Evolutionary conservation across 208 protist genomes (phyloP).

Genomic region (Strigomonas culicis): DNA sequence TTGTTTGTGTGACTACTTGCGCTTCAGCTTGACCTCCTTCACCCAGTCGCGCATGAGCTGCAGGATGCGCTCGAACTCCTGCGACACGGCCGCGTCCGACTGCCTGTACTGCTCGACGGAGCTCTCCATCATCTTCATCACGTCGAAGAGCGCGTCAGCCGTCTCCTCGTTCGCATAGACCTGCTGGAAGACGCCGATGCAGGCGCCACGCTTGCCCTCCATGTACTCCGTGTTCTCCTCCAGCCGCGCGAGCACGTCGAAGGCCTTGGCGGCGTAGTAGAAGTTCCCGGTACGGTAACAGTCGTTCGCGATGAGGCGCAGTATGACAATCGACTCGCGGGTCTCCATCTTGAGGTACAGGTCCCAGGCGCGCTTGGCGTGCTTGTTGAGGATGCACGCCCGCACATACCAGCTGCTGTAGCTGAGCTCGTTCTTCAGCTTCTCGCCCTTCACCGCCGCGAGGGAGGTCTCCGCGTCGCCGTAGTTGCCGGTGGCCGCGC

Average conservation of each 20-base stretch:
- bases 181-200: constrained; percentile 95
- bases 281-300: constrained; percentile 95
- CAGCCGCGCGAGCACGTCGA: constrained; percentile 96
- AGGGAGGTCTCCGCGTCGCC: constrained; percentile 89
- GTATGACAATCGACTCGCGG: constrained; percentile 91
- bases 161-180: constrained; percentile 90
- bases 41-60: constrained; percentile 94
- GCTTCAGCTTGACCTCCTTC: constrained; percentile 86
- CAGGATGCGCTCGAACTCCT: constrained; percentile 85
- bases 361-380: constrained; percentile 95
- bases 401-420: constrained; percentile 94
- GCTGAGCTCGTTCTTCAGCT: constrained; percentile 90
- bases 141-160: constrained; percentile 85
- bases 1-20: constrained; percentile 19
- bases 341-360: constrained; percentile 97
- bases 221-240: constrained; percentile 94
- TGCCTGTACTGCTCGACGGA: constrained; percentile 66
- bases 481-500: constrained; percentile 80
- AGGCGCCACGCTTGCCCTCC: constrained; percentile 96
- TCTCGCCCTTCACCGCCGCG: constrained; percentile 83
- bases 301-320: constrained; percentile 97
- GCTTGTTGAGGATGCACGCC: constrained; percentile 93
- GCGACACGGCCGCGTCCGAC: constrained; percentile 40
- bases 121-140: constrained; percentile 91
- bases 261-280: constrained; percentile 97